Percentiles rank a stretch among this genome's conserved stretches.
These are phyloP conservation scores for Staphylotrichum longicolle DNA, from an alignment of 495 filamentous ascomycete genomes.

Conservation along the genomic window DNA sequence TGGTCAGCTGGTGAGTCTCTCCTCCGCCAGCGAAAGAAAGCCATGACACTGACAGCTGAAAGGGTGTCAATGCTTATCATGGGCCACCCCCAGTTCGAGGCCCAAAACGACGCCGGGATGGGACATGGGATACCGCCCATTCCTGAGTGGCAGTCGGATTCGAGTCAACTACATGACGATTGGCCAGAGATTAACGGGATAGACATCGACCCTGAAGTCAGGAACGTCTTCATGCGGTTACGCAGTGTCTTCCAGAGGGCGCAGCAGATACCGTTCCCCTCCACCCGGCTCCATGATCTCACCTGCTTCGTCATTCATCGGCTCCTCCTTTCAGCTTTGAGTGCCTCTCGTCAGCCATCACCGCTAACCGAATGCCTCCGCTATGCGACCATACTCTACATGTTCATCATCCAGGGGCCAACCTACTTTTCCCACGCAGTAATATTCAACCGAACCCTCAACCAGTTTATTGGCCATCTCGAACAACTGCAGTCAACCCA, in stretches of 20 bases:
- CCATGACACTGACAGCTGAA: not conserved
- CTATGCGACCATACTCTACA: slow-evolving; percentile 47
- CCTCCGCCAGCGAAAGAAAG: not conserved
- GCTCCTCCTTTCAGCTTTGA: slow-evolving; percentile 37
- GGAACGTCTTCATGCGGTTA: slow-evolving; percentile 43
- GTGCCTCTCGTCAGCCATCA: slow-evolving; percentile 14
- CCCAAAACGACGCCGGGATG: slow-evolving; percentile 47
- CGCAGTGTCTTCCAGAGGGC: slow-evolving; percentile 39
- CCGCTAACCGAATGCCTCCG: slow-evolving; percentile 45
- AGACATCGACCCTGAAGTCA: slow-evolving; percentile 35
- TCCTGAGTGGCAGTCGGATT: slow-evolving; percentile 43
- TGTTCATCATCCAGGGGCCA: slow-evolving; percentile 51
- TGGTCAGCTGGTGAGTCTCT: slow-evolving; percentile 49
- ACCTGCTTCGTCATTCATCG: slow-evolving; percentile 51
- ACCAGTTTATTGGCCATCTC: slow-evolving; percentile 34
- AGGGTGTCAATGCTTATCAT: slow-evolving; percentile 55
- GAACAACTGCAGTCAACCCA: slow-evolving; percentile 21
- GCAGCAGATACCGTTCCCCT: slow-evolving; percentile 28
- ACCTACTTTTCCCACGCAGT: slow-evolving; percentile 52
- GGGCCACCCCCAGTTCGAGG: slow-evolving; percentile 48
- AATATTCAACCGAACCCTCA: slow-evolving; percentile 37
- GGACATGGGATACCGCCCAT: slow-evolving; percentile 49
- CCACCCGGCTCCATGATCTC: slow-evolving; percentile 49
- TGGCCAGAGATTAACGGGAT: slow-evolving; percentile 21
- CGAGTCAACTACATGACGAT: slow-evolving; percentile 6